Evolutionary conservation across 164 flowering plant species (phyloP).

Genomic region (Kingdonia uniflora): DNA sequence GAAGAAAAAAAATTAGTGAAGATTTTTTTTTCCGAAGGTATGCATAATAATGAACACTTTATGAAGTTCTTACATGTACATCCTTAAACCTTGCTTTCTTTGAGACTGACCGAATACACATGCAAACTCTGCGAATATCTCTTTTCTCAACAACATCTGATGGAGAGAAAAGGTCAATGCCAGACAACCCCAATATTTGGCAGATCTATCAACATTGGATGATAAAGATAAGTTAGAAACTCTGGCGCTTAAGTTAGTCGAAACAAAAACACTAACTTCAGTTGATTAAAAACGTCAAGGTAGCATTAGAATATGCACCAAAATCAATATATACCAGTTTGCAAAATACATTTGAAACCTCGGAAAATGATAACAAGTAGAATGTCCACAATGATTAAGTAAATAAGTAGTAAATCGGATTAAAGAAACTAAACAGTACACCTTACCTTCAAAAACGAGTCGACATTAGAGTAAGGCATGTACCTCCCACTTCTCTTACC

Average conservation of each 20-base stretch:
- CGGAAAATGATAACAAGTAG: too few relatives aligned
- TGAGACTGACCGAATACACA: constrained; percentile 59
- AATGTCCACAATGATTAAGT: too few relatives aligned
- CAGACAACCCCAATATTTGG: constrained; percentile 48
- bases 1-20: too few relatives aligned
- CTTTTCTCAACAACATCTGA: constrained; percentile 72
- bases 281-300: too few relatives aligned
- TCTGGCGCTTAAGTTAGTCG: too few relatives aligned
- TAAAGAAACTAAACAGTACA: background rate
- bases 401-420: too few relatives aligned
- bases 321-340: too few relatives aligned
- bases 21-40: background rate
- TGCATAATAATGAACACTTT: background rate
- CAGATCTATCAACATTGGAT: constrained; percentile 31
- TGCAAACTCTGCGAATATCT: constrained; percentile 53
- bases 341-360: too few relatives aligned
- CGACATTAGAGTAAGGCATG: constrained; percentile 59
- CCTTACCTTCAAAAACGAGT: constrained; percentile 57
- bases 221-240: constrained; percentile 3
- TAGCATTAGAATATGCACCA: too few relatives aligned
- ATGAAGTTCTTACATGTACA: constrained; percentile 29
- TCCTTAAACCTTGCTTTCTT: constrained; percentile 49
- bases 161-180: constrained; percentile 63
- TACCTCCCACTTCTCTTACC: constrained; percentile 47
- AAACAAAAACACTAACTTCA: too few relatives aligned